These are phyloP conservation scores for Physocladia obscura DNA, from an alignment of 192 early-diverging fungal genomes.

Conservation along the genomic window DNA sequence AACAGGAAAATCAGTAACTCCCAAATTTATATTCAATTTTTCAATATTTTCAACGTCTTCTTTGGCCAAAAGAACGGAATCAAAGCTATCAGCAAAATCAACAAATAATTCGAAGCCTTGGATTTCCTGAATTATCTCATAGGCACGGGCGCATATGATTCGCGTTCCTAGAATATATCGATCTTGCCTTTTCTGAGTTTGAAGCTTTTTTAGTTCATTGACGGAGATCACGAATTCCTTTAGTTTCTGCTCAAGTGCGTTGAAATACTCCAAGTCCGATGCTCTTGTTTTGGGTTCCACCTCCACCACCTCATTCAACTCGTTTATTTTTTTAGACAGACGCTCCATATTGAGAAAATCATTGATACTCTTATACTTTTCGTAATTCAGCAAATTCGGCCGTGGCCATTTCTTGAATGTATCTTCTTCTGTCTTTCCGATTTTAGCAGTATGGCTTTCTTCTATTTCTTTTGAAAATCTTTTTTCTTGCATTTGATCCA, in stretches of 20 bases:
- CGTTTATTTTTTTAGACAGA: constrained; percentile 40
- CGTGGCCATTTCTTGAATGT: constrained; percentile 2
- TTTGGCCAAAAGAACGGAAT: constrained; percentile 25
- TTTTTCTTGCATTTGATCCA: not conserved
- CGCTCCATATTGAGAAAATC: constrained; percentile 45
- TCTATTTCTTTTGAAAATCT: not conserved
- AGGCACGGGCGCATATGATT: constrained; percentile 33
- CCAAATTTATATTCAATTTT: constrained; percentile 20
- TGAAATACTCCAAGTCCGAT: constrained; percentile 42
- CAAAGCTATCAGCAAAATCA: constrained; percentile 42
- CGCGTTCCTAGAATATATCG: constrained; percentile 40
- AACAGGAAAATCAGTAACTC: constrained; percentile 29
- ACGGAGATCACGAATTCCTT: constrained; percentile 40
- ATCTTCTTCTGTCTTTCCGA: not conserved
- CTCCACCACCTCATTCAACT: not conserved
- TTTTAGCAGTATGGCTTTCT: not conserved
- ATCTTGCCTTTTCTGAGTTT: constrained; percentile 39
- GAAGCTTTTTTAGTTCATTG: constrained; percentile 43
- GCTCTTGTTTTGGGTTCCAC: too few relatives aligned
- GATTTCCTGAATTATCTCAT: constrained; percentile 45
- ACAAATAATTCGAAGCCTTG: constrained; percentile 40
- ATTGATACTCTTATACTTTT: constrained; percentile 47
- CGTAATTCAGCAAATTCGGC: constrained; percentile 33
- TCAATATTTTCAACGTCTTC: constrained; percentile 35
- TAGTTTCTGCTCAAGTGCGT: constrained; percentile 36